A percentile compares a stretch with the other conserved stretches of the same genome.
Evolutionary conservation across 108 stramenopile genomes (phyloP).

Genomic region (Skeletonema grethae): DNA sequence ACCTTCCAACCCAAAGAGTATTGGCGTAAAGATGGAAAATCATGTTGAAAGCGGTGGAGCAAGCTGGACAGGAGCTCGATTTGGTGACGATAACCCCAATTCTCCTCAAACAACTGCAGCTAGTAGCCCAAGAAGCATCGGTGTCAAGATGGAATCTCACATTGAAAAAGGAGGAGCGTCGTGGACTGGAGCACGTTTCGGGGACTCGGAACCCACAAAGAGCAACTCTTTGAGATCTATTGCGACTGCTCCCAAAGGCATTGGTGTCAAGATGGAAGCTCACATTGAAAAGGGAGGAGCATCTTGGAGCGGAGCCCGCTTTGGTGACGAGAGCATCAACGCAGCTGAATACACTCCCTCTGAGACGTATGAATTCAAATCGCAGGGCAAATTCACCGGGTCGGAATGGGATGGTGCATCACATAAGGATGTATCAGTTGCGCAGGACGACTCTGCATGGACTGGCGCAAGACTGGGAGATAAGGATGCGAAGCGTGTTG

Average conservation of each 20-base stretch:
- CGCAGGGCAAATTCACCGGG: slow-evolving; percentile 6
- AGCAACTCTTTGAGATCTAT: background rate
- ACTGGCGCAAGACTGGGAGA: slow-evolving; percentile 21
- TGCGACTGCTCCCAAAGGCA: background rate
- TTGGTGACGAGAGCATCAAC: slow-evolving; percentile 22
- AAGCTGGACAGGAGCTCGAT: slow-evolving; percentile 35
- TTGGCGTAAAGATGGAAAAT: slow-evolving; percentile 25
- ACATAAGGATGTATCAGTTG: slow-evolving; percentile 15
- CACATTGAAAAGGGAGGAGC: slow-evolving; percentile 30
- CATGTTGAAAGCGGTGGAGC: slow-evolving; percentile 25
- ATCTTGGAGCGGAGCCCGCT: slow-evolving; percentile 35
- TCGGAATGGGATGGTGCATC: slow-evolving; percentile 20
- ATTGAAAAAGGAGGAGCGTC: slow-evolving; percentile 25
- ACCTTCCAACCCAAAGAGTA: slow-evolving; percentile 4
- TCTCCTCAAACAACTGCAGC: background rate
- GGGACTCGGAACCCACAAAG: slow-evolving; percentile 7
- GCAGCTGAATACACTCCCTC: slow-evolving; percentile 3
- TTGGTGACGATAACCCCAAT: slow-evolving; percentile 1
- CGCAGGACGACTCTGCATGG: slow-evolving; percentile 18
- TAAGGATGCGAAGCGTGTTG: slow-evolving; percentile 10
- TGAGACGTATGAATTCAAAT: slow-evolving; percentile 9
- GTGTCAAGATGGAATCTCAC: slow-evolving; percentile 23
- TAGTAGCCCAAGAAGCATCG: slow-evolving; percentile 6
- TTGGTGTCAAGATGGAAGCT: slow-evolving; percentile 21
- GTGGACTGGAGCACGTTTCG: slow-evolving; percentile 42